phyloP scores from a whole-genome alignment of 208 protist species.

The Herpetomonas tarakana region DNA sequence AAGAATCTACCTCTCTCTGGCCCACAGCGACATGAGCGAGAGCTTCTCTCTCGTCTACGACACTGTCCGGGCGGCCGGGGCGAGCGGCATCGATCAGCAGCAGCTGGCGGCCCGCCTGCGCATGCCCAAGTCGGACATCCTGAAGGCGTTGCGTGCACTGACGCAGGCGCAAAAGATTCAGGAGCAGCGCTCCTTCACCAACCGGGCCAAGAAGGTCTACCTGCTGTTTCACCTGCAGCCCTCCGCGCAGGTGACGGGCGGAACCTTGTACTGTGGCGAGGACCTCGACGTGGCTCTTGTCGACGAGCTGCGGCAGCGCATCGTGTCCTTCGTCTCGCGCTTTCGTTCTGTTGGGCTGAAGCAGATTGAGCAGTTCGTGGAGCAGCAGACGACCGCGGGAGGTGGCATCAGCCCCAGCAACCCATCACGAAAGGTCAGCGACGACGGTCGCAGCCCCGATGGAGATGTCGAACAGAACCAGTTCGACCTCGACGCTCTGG shows the following conservation, averaged over 20 bases:
- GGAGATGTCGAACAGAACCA: too few species aligned
- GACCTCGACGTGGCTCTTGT: constrained; percentile 78
- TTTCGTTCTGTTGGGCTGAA: constrained; percentile 19
- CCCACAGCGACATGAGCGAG: constrained; percentile 52
- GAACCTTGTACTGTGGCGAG: constrained; percentile 82
- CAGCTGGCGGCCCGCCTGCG: constrained; percentile 47
- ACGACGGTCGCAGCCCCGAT: too few species aligned
- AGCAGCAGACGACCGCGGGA: constrained; percentile 26
- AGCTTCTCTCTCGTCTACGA: constrained; percentile 56
- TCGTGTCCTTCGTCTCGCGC: constrained; percentile 51
- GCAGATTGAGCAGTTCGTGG: constrained; percentile 46
- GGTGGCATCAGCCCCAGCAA: not conserved
- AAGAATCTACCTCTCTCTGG: constrained; percentile 55
- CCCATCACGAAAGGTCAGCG: too few species aligned
- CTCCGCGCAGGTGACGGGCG: constrained; percentile 71
- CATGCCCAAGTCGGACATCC: constrained; percentile 63
- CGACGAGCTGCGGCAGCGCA: constrained; percentile 63
- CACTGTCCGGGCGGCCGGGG: constrained; percentile 58
- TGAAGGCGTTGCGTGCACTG: constrained; percentile 61
- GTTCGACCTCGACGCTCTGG: too few species aligned
- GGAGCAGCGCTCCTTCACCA: constrained; percentile 76
- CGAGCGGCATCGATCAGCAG: constrained; percentile 71
- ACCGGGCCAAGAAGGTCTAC: constrained; percentile 81
- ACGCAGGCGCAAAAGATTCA: constrained; percentile 58
- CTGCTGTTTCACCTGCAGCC: constrained; percentile 78